These are phyloP conservation scores for Fusarium avenaceum DNA, from an alignment of 2,329 filamentous ascomycete species.

Conservation along the genomic window DNA sequence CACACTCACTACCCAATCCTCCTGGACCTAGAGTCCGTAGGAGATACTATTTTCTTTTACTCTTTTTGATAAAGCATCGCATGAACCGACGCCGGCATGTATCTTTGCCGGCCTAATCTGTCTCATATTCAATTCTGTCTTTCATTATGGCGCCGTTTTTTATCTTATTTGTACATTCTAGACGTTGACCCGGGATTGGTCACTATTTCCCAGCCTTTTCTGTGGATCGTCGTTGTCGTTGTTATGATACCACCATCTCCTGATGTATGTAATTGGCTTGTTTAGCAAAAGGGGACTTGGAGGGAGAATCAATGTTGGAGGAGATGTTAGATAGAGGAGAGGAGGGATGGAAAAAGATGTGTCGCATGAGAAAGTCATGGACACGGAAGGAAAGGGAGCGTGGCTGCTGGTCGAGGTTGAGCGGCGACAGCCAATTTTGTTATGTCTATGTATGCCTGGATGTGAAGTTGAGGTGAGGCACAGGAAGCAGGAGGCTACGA, in stretches of 20 bases:
- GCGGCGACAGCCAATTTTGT: slow-evolving; percentile 31
- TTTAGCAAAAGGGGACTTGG: slow-evolving; percentile 38
- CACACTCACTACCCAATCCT: slow-evolving; percentile 38
- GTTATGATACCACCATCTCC: slow-evolving; percentile 52
- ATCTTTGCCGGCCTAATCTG: slow-evolving; percentile 53
- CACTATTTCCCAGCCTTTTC: slow-evolving; percentile 41
- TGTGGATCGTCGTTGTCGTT: slow-evolving; percentile 45
- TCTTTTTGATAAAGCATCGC: slow-evolving; percentile 43
- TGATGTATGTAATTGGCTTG: slow-evolving; percentile 51
- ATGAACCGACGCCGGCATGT: slow-evolving; percentile 50
- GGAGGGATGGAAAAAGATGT: slow-evolving; percentile 19
- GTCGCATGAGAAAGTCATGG: slow-evolving; percentile 22
- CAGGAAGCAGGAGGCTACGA: slow-evolving; percentile 39
- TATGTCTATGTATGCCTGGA: slow-evolving; percentile 31
- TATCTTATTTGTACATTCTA: slow-evolving; percentile 54
- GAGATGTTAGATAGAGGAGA: slow-evolving; percentile 25
- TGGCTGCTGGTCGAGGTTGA: slow-evolving; percentile 44
- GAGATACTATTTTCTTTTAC: slow-evolving; percentile 37
- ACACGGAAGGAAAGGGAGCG: slow-evolving; percentile 22
- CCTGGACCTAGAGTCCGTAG: slow-evolving; percentile 33
- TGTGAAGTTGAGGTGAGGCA: slow-evolving; percentile 16
- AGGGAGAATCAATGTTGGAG: slow-evolving; percentile 29
- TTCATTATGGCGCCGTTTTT: slow-evolving; percentile 34
- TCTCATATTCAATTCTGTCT: slow-evolving; percentile 49
- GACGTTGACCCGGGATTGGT: slow-evolving; percentile 52